Percentiles rank a stretch among this genome's conserved stretches.
Evolutionary conservation across 345 rosid species (phyloP).

Genomic region (Salix brachista): DNA sequence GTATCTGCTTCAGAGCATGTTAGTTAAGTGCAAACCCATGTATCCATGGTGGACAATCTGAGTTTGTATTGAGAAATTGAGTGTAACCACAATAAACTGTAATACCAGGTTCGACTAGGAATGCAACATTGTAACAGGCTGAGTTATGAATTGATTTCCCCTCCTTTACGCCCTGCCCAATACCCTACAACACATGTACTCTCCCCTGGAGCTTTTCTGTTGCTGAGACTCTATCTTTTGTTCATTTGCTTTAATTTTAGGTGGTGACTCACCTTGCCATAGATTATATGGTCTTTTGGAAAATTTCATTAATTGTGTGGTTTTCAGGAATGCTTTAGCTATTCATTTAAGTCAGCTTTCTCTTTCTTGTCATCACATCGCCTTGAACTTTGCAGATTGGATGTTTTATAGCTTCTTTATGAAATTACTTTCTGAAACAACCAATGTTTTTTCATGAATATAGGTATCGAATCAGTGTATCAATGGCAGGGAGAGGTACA

Average conservation of each 20-base stretch:
- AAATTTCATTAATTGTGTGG: background rate
- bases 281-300: background rate
- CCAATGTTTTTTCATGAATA: conserved; percentile 18
- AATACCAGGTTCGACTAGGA: background rate
- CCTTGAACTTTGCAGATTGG: background rate
- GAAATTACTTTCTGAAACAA: background rate
- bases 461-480: conserved; percentile 87
- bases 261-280: background rate
- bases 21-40: background rate
- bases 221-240: background rate
- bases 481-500: conserved; percentile 89
- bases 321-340: background rate
- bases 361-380: background rate
- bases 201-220: too few species aligned
- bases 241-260: background rate
- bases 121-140: background rate
- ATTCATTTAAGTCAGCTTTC: background rate
- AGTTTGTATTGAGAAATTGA: background rate
- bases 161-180: too few species aligned
- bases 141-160: background rate
- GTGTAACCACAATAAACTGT: background rate
- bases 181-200: too few species aligned
- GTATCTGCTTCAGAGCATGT: background rate
- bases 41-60: conserved; percentile 5
- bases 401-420: background rate